Conservation (phyloP, 257 asterid species). For the Capsicum chinense region DNA sequence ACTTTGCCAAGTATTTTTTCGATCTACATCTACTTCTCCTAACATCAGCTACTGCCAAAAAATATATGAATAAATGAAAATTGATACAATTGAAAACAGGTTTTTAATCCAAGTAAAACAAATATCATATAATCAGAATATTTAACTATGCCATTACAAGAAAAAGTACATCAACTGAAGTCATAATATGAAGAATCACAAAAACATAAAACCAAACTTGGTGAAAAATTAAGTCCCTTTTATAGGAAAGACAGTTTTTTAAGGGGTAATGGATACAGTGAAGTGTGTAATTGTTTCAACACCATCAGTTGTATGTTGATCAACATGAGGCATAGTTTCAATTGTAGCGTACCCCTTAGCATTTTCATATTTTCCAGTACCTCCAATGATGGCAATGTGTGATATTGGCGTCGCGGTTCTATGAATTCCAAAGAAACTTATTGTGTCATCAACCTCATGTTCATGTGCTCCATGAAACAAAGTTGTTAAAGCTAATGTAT, state of each 20-base stretch:
- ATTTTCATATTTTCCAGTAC: constrained; percentile 76
- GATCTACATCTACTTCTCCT: too few relatives aligned
- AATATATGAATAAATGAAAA: too few relatives aligned
- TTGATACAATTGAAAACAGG: too few relatives aligned
- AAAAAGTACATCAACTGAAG: constrained; percentile 5
- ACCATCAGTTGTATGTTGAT: constrained; percentile 85
- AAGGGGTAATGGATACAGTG: constrained; percentile 71
- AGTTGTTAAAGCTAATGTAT: constrained; percentile 74
- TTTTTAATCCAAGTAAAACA: too few relatives aligned
- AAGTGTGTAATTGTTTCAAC: constrained; percentile 83
- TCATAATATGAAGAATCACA: background rate
- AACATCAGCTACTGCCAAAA: too few relatives aligned
- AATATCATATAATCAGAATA: background rate
- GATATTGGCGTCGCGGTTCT: constrained; percentile 84
- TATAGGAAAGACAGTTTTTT: background rate
- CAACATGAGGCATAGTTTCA: constrained; percentile 74
- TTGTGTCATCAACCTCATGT: constrained; percentile 57
- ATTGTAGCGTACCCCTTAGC: constrained; percentile 79
- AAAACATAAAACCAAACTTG: background rate
- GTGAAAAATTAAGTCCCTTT: background rate
- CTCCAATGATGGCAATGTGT: constrained; percentile 77
- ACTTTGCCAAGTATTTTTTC: too few relatives aligned
- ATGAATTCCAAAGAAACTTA: constrained; percentile 88
- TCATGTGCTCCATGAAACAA: constrained; percentile 62
- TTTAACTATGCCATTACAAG: background rate